Evolutionary conservation across 257 asterid species (phyloP).

Genomic region (Solanum pinnatisectum): DNA sequence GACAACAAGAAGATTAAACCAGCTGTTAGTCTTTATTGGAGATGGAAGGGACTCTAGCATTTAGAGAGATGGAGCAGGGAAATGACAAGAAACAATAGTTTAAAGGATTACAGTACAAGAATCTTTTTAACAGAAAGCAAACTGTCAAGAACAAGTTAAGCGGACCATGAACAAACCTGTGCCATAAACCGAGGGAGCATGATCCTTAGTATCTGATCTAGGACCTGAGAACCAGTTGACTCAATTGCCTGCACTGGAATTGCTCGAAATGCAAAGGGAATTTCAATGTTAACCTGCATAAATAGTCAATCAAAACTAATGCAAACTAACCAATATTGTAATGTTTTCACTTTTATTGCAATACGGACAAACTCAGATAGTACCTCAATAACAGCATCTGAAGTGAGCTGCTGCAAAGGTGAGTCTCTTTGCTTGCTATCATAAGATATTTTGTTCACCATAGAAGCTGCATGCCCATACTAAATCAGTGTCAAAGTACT

Average conservation of each 20-base stretch:
- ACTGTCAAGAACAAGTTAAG: background rate
- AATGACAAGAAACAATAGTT: background rate
- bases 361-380: background rate
- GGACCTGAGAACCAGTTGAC: constrained; percentile 85
- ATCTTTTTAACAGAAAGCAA: background rate
- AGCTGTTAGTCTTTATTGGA: background rate
- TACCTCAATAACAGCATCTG: constrained; percentile 92
- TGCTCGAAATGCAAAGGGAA: constrained; percentile 88
- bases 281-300: constrained; percentile 74
- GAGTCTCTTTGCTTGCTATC: constrained; percentile 40
- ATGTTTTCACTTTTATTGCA: background rate
- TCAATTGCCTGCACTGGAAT: constrained; percentile 52
- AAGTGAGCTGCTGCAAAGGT: constrained; percentile 60
- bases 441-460: constrained; percentile 52
- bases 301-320: background rate
- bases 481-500: constrained; percentile 94
- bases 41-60: background rate
- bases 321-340: background rate
- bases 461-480: constrained; percentile 99
- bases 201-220: constrained; percentile 67
- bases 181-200: constrained; percentile 96
- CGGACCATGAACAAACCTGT: constrained; percentile 46
- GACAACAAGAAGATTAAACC: background rate
- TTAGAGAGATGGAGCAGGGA: background rate
- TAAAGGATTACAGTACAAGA: background rate